A percentile compares a stretch with the other conserved stretches of the same genome.
Conservation (phyloP, 495 filamentous ascomycete species). For the Talaromyces nanjingensis region DNA sequence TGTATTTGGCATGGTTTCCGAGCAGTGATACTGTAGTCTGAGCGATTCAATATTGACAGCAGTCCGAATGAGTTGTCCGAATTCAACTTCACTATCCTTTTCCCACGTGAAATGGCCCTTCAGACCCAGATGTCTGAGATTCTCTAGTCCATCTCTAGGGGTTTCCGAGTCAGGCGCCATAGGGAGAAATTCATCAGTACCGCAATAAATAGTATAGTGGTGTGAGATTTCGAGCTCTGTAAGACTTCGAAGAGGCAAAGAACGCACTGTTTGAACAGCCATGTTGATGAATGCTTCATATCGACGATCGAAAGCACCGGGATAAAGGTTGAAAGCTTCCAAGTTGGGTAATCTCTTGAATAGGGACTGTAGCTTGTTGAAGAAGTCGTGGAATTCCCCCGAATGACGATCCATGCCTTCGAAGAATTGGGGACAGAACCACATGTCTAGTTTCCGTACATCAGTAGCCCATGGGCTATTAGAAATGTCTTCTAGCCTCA, state of each 20-base stretch:
- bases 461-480: not conserved
- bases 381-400: not conserved
- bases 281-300: not conserved
- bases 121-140: not conserved
- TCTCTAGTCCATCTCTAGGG: not conserved
- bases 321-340: not conserved
- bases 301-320: too few relatives aligned
- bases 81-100: not conserved
- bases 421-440: too few relatives aligned
- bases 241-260: not conserved
- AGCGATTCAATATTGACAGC: not conserved
- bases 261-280: not conserved
- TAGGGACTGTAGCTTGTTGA: not conserved
- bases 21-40: not conserved
- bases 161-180: not conserved
- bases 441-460: not conserved
- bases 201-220: not conserved
- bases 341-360: not conserved
- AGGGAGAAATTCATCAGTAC: not conserved
- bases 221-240: not conserved
- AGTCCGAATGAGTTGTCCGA: not conserved
- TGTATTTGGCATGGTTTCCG: not conserved
- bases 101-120: not conserved
- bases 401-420: not conserved
- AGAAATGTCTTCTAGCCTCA: not conserved